Percentiles rank a stretch among this genome's conserved stretches.
Evolutionary conservation across 225 moss, liverwort and hornwort species (phyloP).

Genomic region (Bryum argenteum): DNA sequence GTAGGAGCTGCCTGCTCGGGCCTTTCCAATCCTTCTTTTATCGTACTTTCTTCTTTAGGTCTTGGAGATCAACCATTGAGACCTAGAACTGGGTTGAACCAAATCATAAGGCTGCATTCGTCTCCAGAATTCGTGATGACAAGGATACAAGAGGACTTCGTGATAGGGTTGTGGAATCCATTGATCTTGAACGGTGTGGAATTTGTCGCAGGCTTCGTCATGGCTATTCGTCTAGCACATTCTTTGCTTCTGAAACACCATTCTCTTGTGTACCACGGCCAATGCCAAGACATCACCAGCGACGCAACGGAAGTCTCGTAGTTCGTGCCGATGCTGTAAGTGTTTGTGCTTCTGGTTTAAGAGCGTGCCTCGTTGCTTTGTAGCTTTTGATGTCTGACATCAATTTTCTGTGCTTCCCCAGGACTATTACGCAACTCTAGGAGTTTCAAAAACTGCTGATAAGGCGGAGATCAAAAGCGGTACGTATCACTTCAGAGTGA

Average conservation of each 20-base stretch:
- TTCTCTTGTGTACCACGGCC: conserved; percentile 36
- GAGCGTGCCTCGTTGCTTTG: background rate
- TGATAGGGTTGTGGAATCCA: background rate
- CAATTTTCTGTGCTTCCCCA: conserved; percentile 31
- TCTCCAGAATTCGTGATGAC: background rate
- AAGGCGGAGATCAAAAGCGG: conserved; percentile 90
- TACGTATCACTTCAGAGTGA: conserved; percentile 27
- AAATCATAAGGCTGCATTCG: background rate
- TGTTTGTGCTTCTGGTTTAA: conserved; percentile 2
- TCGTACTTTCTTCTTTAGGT: background rate
- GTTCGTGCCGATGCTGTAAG: conserved; percentile 60
- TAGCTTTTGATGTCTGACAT: conserved; percentile 6
- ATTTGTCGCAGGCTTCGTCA: conserved; percentile 43
- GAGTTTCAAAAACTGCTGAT: conserved; percentile 80
- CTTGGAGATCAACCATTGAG: background rate
- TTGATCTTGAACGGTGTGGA: conserved; percentile 16
- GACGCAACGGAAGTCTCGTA: conserved; percentile 36
- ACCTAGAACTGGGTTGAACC: background rate
- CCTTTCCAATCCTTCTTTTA: background rate
- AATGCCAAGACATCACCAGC: conserved; percentile 36
- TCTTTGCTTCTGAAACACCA: conserved; percentile 37
- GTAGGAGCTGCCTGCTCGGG: background rate
- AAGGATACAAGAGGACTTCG: background rate
- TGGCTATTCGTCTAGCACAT: conserved; percentile 47
- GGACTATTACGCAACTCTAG: conserved; percentile 86